phyloP scores from a whole-genome alignment of 495 filamentous ascomycete genomes.

The Penicillium lagena region DNA sequence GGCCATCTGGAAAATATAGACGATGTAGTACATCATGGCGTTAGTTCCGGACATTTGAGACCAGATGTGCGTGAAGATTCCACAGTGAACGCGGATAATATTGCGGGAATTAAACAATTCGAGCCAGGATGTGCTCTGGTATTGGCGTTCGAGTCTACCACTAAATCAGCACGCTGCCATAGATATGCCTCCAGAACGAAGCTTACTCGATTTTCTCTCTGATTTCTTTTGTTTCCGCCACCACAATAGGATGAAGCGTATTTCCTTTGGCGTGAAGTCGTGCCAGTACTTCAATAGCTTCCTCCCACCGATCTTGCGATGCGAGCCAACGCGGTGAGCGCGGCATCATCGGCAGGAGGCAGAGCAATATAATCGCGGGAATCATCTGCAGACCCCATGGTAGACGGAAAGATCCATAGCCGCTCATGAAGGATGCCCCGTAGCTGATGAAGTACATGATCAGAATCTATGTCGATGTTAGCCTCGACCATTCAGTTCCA shows the following conservation, averaged over 20 bases:
- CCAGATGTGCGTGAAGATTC: constrained; percentile 74
- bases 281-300: constrained; percentile 49
- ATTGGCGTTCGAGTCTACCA: constrained; percentile 17
- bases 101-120: constrained; percentile 58
- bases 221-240: constrained; percentile 10
- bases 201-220: constrained; percentile 14
- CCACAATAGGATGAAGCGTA: constrained; percentile 6
- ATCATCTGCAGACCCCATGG: constrained; percentile 20
- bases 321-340: constrained; percentile 63
- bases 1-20: constrained; percentile 59
- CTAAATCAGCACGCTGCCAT: not conserved
- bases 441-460: constrained; percentile 19
- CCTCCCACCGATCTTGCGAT: constrained; percentile 48
- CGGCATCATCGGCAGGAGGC: constrained; percentile 47
- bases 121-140: constrained; percentile 42
- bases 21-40: constrained; percentile 72
- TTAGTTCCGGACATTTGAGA: constrained; percentile 72
- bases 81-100: constrained; percentile 60
- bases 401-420: constrained; percentile 9
- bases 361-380: constrained; percentile 47
- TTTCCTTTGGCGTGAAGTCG: constrained; percentile 21
- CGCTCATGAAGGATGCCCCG: constrained; percentile 10
- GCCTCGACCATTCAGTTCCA: not conserved
- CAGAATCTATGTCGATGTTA: constrained; percentile 6
- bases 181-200: not conserved